These are phyloP conservation scores for Yarrowia galli DNA, from an alignment of 1,139 yeast genomes.

Conservation along the genomic window DNA sequence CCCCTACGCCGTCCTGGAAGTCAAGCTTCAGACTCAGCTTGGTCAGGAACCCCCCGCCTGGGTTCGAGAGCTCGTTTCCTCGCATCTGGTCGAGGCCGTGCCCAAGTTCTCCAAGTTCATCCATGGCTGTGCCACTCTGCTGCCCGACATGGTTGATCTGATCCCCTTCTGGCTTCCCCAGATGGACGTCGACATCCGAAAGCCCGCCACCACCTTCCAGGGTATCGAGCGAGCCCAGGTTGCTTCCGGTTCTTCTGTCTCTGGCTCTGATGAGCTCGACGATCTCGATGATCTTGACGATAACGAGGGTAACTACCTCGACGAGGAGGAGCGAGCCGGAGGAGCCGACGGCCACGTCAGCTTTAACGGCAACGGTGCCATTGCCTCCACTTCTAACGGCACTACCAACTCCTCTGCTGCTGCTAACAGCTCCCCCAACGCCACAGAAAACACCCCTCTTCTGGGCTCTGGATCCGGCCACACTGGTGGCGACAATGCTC, in stretches of 20 bases:
- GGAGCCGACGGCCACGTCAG: constrained; percentile 41
- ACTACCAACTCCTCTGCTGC: neutral
- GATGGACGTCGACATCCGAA: constrained; percentile 93
- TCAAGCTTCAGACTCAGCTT: constrained; percentile 92
- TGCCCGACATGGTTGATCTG: constrained; percentile 80
- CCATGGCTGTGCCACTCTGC: constrained; percentile 89
- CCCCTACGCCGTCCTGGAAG: constrained; percentile 97
- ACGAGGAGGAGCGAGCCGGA: constrained; percentile 45
- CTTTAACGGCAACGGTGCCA: constrained; percentile 44
- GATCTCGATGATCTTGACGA: constrained; percentile 60
- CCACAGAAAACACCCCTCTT: constrained; percentile 48
- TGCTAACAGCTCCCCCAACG: constrained; percentile 35
- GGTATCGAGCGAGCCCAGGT: constrained; percentile 68
- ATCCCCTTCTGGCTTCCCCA: constrained; percentile 99
- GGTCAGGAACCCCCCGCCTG: constrained; percentile 99
- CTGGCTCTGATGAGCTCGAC: constrained; percentile 53
- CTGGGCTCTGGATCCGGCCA: constrained; percentile 41
- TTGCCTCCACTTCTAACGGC: constrained; percentile 41
- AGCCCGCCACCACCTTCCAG: constrained; percentile 74
- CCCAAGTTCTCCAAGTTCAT: constrained; percentile 97
- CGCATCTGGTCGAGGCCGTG: constrained; percentile 96
- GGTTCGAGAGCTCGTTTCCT: constrained; percentile 90
- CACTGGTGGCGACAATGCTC: constrained; percentile 39
- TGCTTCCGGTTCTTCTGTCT: constrained; percentile 50
- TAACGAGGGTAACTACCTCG: constrained; percentile 49